Evolutionary conservation across 148 eudicot species (phyloP).

Genomic region (Chenopodium album): DNA sequence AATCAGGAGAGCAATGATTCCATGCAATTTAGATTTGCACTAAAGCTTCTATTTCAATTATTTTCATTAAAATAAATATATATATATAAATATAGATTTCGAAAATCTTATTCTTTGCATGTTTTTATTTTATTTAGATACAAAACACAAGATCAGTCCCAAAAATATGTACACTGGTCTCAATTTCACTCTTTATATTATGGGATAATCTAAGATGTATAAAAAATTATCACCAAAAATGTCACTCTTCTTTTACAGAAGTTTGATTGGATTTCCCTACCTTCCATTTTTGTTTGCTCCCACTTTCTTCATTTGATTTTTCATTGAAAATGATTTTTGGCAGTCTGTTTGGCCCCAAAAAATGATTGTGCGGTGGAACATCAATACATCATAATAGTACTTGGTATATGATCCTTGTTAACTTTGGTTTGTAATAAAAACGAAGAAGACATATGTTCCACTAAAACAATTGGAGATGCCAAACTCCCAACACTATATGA

Average conservation of each 20-base stretch:
- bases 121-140: neutral
- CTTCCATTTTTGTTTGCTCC: conserved; percentile 3
- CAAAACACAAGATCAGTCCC: neutral
- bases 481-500: neutral
- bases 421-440: neutral
- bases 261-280: conserved; percentile 22
- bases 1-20: conserved; percentile 27
- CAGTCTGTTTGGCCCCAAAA: neutral
- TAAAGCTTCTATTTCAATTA: neutral
- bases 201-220: neutral
- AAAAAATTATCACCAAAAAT: neutral
- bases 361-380: neutral
- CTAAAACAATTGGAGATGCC: neutral
- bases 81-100: neutral
- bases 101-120: neutral
- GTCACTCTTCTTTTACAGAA: conserved; percentile 1
- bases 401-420: neutral
- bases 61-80: neutral
- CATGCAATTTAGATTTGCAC: conserved; percentile 2
- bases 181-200: no score
- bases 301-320: no score
- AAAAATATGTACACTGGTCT: neutral
- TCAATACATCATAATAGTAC: neutral
- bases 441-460: neutral
- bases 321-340: conserved; percentile 1